These are phyloP conservation scores for Geranomyces variabilis DNA, from an alignment of 192 early-diverging fungal species.

Conservation along the genomic window DNA sequence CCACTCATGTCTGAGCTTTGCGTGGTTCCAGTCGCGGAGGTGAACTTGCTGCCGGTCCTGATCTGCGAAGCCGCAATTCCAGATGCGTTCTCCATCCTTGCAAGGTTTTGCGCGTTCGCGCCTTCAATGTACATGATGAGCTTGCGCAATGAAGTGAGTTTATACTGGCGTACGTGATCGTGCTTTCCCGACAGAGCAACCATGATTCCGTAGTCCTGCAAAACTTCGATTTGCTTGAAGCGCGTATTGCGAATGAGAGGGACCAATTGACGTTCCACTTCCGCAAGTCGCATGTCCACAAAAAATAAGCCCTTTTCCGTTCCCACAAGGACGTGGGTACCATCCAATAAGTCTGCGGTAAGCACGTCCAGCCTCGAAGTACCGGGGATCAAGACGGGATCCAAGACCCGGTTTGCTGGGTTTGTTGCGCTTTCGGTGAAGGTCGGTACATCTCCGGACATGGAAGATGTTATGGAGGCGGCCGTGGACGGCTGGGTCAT, in stretches of 20 bases:
- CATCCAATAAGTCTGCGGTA: slow-evolving; percentile 58
- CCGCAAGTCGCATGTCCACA: slow-evolving; percentile 46
- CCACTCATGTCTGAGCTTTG: not conserved
- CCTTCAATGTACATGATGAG: slow-evolving; percentile 58
- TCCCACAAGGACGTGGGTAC: slow-evolving; percentile 56
- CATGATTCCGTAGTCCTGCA: slow-evolving; percentile 60
- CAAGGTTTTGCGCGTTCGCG: slow-evolving; percentile 35
- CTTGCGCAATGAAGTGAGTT: slow-evolving; percentile 53
- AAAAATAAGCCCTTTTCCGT: slow-evolving; percentile 59
- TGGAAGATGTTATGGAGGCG: not conserved
- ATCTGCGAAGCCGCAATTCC: not conserved
- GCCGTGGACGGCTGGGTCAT: not conserved
- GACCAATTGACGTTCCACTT: slow-evolving; percentile 43
- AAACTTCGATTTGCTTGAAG: slow-evolving; percentile 61
- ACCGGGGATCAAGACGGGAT: slow-evolving; percentile 42
- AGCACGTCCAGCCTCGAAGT: slow-evolving; percentile 44
- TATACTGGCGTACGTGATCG: slow-evolving; percentile 66
- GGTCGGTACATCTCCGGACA: not conserved
- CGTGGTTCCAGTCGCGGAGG: not conserved
- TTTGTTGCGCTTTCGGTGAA: slow-evolving; percentile 21
- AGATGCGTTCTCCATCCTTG: slow-evolving; percentile 27
- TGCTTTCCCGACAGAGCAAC: slow-evolving; percentile 63
- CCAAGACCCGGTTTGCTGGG: slow-evolving; percentile 35
- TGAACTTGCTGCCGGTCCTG: not conserved
- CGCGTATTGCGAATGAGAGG: slow-evolving; percentile 56